phyloP scores from a whole-genome alignment of 1,284 basidiomycete species.

The Puccinia polysora region DNA sequence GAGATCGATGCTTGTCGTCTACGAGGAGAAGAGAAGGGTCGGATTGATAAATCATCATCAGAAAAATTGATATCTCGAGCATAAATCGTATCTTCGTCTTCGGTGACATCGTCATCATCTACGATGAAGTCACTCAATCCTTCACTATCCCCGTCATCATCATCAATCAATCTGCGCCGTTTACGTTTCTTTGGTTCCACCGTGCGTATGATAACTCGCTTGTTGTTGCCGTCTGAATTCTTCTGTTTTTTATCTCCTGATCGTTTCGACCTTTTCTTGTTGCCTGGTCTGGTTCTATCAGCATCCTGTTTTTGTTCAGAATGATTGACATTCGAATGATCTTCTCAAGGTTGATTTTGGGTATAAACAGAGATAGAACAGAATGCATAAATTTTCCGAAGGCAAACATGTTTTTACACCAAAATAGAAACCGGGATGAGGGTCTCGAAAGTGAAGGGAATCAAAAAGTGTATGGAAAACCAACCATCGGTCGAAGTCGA shows the following conservation, averaged over 20 bases:
- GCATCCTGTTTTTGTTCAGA: not conserved
- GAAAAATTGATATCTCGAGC: not conserved
- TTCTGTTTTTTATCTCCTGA: not conserved
- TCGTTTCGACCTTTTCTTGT: not conserved
- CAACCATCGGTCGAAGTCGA: conserved; percentile 51
- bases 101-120: too few relatives aligned
- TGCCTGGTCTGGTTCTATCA: too few relatives aligned
- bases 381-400: too few relatives aligned
- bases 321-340: conserved; percentile 47
- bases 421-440: not conserved
- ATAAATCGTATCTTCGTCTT: conserved; percentile 15
- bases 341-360: conserved; percentile 16
- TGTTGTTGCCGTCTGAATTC: not conserved
- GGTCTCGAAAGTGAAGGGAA: too few relatives aligned
- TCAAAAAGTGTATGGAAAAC: not conserved
- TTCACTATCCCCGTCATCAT: conserved; percentile 7
- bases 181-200: not conserved
- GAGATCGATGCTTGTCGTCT: conserved; percentile 6
- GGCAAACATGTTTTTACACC: too few relatives aligned
- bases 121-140: conserved; percentile 3
- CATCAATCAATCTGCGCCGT: not conserved
- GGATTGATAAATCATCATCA: not conserved
- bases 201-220: not conserved
- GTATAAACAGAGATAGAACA: not conserved
- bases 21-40: not conserved